Conservation (phyloP, 306 rosid genomes). For the Heteromeles arbutifolia region DNA sequence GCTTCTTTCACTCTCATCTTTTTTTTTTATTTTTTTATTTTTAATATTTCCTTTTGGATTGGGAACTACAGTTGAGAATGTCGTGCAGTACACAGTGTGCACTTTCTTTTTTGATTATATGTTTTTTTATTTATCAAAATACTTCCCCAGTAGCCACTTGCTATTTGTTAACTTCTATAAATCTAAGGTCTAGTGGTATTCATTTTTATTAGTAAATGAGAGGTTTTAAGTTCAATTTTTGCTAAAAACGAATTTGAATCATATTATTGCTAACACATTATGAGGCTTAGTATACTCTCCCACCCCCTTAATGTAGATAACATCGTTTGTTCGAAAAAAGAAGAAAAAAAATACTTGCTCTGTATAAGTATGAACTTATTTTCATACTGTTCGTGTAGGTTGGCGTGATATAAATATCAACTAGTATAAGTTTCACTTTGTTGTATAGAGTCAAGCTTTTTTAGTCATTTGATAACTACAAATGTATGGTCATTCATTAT, state of each 20-base stretch:
- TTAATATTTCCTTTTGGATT: background rate
- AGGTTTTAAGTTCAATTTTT: rapidly evolving
- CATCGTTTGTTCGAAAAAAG: too few species aligned
- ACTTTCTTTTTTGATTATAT: background rate
- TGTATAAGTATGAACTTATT: background rate
- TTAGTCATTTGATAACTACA: too few species aligned
- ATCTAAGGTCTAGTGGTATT: rapidly evolving
- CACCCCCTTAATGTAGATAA: too few species aligned
- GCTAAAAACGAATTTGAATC: rapidly evolving
- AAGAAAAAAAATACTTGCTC: background rate
- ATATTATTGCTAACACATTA: too few species aligned
- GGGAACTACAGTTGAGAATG: background rate
- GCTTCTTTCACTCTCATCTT: slow-evolving; percentile 14
- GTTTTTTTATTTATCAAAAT: background rate
- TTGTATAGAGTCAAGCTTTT: too few species aligned
- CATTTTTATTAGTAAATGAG: rapidly evolving
- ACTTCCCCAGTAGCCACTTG: too few species aligned
- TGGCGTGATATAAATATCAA: background rate
- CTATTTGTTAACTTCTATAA: too few species aligned
- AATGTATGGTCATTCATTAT: too few species aligned
- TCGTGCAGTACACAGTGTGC: background rate
- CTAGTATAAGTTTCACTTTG: too few species aligned
- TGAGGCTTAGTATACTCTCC: too few species aligned
- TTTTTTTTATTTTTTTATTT: background rate
- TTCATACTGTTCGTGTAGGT: background rate